These are phyloP conservation scores for Kodamaea alishanica DNA, from an alignment of 1,139 yeast species.

Conservation along the genomic window DNA sequence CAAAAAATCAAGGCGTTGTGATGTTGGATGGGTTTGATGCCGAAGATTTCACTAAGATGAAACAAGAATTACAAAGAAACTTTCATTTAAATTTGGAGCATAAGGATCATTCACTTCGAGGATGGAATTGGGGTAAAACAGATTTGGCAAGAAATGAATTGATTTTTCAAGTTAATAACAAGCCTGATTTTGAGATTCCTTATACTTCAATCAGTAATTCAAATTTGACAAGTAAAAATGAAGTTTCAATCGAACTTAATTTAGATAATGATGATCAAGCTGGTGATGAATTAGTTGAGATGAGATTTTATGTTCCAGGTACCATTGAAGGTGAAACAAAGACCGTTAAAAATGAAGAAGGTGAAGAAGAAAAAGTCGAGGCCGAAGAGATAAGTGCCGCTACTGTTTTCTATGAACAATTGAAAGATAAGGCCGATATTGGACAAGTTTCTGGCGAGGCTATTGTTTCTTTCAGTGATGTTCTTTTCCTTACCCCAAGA, in stretches of 20 bases:
- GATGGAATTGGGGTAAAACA: conserved; percentile 98
- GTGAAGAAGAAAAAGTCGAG: conserved; percentile 21
- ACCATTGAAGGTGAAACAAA: conserved; percentile 48
- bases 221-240: conserved; percentile 90
- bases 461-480: conserved; percentile 90
- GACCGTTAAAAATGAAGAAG: conserved; percentile 32
- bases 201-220: conserved; percentile 76
- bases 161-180: conserved; percentile 79
- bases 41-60: conserved; percentile 74
- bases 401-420: conserved; percentile 78
- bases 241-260: conserved; percentile 86
- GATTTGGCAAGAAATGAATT: conserved; percentile 91
- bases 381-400: conserved; percentile 73
- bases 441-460: conserved; percentile 96
- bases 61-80: conserved; percentile 77
- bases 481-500: conserved; percentile 91
- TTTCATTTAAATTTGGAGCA: conserved; percentile 72
- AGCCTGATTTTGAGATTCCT: conserved; percentile 90
- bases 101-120: conserved; percentile 88
- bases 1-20: conserved; percentile 83
- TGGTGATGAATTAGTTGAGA: conserved; percentile 94
- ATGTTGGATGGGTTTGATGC: conserved; percentile 88
- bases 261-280: conserved; percentile 60
- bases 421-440: conserved; percentile 92
- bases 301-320: conserved; percentile 92